Evolutionary conservation across 768 basidiomycete species (phyloP).

Genomic region (Leccinellum luteum): DNA sequence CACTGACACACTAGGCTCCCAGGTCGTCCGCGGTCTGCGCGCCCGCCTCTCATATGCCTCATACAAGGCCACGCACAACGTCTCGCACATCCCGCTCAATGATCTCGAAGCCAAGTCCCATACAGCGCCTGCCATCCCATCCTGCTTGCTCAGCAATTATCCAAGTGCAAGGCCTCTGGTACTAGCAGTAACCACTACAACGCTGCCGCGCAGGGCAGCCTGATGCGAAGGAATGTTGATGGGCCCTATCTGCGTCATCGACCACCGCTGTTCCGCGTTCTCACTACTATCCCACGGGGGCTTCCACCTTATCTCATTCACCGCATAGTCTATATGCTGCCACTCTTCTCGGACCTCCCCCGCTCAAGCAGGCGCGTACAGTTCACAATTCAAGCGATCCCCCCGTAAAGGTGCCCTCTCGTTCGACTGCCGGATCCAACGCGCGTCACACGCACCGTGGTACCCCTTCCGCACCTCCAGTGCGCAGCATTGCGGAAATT

Average conservation of each 20-base stretch:
- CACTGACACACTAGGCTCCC: constrained; percentile 29
- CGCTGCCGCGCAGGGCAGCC: constrained; percentile 46
- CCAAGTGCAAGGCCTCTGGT: constrained; percentile 51
- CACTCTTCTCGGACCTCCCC: constrained; percentile 75
- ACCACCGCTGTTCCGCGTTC: constrained; percentile 37
- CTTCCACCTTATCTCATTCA: constrained; percentile 37
- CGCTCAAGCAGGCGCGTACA: constrained; percentile 73
- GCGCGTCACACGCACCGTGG: constrained; percentile 19
- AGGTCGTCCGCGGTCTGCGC: constrained; percentile 81
- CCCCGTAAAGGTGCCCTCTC: constrained; percentile 51
- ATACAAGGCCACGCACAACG: constrained; percentile 77
- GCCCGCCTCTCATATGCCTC: constrained; percentile 80
- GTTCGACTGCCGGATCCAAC: constrained; percentile 34
- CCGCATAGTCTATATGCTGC: constrained; percentile 68
- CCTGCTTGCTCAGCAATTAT: constrained; percentile 55
- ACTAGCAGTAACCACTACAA: constrained; percentile 49
- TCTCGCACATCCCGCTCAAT: constrained; percentile 60
- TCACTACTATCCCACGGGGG: constrained; percentile 40
- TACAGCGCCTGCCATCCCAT: constrained; percentile 41
- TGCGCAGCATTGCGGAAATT: constrained; percentile 46
- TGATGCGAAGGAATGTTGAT: constrained; percentile 42
- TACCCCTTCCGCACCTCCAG: constrained; percentile 8
- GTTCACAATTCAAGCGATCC: constrained; percentile 72
- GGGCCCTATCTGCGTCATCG: constrained; percentile 32
- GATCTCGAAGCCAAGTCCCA: constrained; percentile 67